Evolutionary conservation across 129 eudicot species (phyloP), one percentile per base, ranked within the genome.

Genomic region (Flaveria sonorensis): DNA sequence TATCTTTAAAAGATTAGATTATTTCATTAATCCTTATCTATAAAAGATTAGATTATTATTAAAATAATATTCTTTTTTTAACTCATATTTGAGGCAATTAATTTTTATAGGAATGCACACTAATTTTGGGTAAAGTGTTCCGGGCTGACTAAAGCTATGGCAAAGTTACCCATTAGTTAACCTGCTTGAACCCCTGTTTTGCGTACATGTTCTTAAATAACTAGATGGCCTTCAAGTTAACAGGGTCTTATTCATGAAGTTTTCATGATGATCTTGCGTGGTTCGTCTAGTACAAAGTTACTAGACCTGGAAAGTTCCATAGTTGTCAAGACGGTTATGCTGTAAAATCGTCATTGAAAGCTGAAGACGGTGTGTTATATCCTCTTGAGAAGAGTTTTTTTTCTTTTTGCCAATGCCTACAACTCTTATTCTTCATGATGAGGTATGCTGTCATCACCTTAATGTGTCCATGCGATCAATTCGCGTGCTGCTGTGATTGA

Each of bases 351-450:
- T 93, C 97, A 10, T 71, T 93, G 81, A 93, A 93, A 85, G 98
- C 98, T 74, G 98, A 93, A 86, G 97, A 93, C 66, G 98, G 98
- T 23, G 86, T 93, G 69, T 85, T 93, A 12, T 93, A 90, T 85
- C 97, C 97, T 11, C 97, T 93, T 36, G 98, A 93, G 65, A 93
- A 90, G 90, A 84, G 97, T 28, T 28, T 86, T 90, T 93, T 75
- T 93, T 93, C 91, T 93, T 93, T 74, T 77, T 93, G 62, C 98
- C 98, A 74, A 93, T 90, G 72, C 98, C 98, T n/a, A n/a, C n/a
- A n/a, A n/a, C n/a, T n/a, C n/a, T n/a, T n/a, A n/a, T n/a, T n/a
- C n/a, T n/a, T n/a, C n/a, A n/a, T n/a, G n/a, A n/a, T n/a, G 97
- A 93, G 97, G 98, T 93, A 80, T 67, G 63, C 3, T 45, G 32